phyloP scores from a whole-genome alignment of 1,284 basidiomycete species.

The Ustilago trichophora region DNA sequence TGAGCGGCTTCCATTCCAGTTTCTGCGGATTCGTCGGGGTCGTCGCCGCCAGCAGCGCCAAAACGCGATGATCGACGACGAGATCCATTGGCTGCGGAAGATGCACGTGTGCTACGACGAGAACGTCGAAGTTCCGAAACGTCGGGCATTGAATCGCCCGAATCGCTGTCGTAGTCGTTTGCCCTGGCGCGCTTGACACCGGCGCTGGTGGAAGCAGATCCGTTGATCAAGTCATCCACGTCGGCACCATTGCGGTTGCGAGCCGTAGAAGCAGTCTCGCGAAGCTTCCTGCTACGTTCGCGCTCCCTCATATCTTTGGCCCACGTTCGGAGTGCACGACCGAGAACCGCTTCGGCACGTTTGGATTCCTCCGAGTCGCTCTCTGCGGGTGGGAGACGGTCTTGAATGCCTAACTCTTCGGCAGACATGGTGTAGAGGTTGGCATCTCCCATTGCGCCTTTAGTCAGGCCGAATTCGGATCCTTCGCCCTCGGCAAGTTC shows the following conservation, averaged over 20 bases:
- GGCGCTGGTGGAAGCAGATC: not conserved
- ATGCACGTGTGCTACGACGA: slow-evolving; percentile 11
- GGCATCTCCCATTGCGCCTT: slow-evolving; percentile 9
- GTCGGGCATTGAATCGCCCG: slow-evolving; percentile 30
- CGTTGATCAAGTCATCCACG: not conserved
- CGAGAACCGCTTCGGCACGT: slow-evolving; percentile 27
- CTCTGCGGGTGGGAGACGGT: slow-evolving; percentile 6
- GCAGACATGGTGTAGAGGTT: slow-evolving; percentile 42
- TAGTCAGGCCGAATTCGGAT: slow-evolving; percentile 6
- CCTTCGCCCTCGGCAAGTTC: slow-evolving; percentile 48
- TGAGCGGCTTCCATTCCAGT: slow-evolving; percentile 23
- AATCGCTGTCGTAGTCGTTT: slow-evolving; percentile 43
- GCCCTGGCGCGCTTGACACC: slow-evolving; percentile 13
- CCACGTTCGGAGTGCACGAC: slow-evolving; percentile 32
- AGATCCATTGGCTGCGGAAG: slow-evolving; percentile 6
- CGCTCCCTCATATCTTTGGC: slow-evolving; percentile 38
- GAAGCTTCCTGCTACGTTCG: slow-evolving; percentile 27
- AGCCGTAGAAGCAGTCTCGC: slow-evolving; percentile 8
- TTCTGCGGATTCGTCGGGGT: not conserved
- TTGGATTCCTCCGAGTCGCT: slow-evolving; percentile 39
- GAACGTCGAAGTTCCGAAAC: slow-evolving; percentile 7
- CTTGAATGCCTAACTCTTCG: slow-evolving; percentile 50
- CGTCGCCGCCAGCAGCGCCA: not conserved
- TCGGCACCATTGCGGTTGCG: slow-evolving; percentile 5
- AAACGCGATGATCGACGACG: slow-evolving; percentile 35